Percentiles rank a stretch among this genome's conserved stretches.
These are phyloP conservation scores for Chaetomium strumarium DNA, from an alignment of 2,329 filamentous ascomycete genomes.

Conservation along the genomic window DNA sequence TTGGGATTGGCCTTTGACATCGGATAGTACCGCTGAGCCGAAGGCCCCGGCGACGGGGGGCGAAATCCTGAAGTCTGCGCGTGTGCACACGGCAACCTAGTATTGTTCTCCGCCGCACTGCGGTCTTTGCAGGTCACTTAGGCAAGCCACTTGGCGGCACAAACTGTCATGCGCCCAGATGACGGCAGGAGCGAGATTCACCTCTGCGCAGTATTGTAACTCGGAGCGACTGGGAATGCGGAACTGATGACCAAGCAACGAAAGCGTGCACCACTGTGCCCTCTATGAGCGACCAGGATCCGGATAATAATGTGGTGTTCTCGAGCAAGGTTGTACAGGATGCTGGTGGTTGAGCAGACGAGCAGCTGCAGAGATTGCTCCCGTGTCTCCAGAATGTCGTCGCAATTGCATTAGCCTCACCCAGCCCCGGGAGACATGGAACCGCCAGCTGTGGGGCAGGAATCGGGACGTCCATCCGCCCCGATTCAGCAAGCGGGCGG, in stretches of 20 bases:
- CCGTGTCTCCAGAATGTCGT: slow-evolving; percentile 20
- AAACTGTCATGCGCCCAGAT: too few species aligned
- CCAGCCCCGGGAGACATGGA: slow-evolving; percentile 11
- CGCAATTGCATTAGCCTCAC: slow-evolving; percentile 19
- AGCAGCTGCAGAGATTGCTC: slow-evolving; percentile 20
- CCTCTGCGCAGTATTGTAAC: too few species aligned
- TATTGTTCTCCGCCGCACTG: not conserved
- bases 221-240: not conserved
- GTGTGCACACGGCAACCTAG: not conserved
- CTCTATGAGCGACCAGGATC: slow-evolving; percentile 4
- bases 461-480: slow-evolving; percentile 9
- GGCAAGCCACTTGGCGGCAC: too few species aligned
- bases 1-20: slow-evolving; percentile 36
- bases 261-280: not conserved
- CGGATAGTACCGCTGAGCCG: not conserved
- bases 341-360: slow-evolving; percentile 13
- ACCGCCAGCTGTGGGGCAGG: slow-evolving; percentile 13
- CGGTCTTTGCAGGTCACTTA: too few species aligned
- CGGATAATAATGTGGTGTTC: not conserved
- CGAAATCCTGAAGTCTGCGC: not conserved
- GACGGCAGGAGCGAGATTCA: too few species aligned
- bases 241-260: not conserved
- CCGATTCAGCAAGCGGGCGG: slow-evolving; percentile 1
- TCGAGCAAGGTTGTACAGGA: slow-evolving; percentile 3
- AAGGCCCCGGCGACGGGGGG: not conserved